A percentile compares a stretch with the other conserved stretches of the same genome.
Evolutionary conservation across 768 basidiomycete genomes (phyloP).

Genomic region (Panus rudis): DNA sequence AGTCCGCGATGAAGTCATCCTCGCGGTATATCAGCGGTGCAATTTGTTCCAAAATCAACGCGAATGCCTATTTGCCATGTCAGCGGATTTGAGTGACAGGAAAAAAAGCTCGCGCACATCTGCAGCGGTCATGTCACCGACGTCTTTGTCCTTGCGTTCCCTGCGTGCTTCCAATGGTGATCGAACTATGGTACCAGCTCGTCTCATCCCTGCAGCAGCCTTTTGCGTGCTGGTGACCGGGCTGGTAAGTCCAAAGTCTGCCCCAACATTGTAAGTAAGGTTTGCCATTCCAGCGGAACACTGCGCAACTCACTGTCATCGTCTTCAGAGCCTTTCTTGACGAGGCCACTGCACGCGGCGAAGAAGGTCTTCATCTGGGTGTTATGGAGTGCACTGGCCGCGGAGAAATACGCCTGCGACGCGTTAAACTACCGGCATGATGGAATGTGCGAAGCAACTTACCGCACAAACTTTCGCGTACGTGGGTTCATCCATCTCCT

Average conservation of each 20-base stretch:
- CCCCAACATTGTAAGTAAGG: background rate
- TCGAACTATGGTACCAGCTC: conserved; percentile 82
- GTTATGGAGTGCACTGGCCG: conserved; percentile 74
- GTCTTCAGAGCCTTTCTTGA: conserved; percentile 65
- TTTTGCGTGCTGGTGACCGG: conserved; percentile 30
- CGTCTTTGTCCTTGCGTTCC: conserved; percentile 49
- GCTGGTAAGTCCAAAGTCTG: conserved; percentile 37
- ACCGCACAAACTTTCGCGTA: conserved; percentile 91
- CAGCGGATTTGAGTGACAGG: background rate
- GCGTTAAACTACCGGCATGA: background rate
- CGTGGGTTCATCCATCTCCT: conserved; percentile 89
- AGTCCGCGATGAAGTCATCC: conserved; percentile 84
- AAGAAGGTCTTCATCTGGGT: conserved; percentile 75
- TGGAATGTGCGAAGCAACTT: conserved; percentile 22
- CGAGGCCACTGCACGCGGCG: conserved; percentile 42
- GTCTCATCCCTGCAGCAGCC: conserved; percentile 55
- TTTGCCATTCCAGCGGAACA: background rate
- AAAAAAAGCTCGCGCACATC: conserved; percentile 43
- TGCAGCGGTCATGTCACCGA: conserved; percentile 59
- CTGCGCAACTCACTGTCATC: conserved; percentile 44
- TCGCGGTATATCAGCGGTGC: conserved; percentile 72
- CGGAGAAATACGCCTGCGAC: conserved; percentile 81
- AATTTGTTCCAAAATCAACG: conserved; percentile 68
- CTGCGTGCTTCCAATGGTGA: conserved; percentile 54
- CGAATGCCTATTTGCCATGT: conserved; percentile 51